Percentiles rank a stretch among this genome's conserved stretches.
Evolutionary conservation across 805 yeast genomes (phyloP).

Genomic region (Kuraishia capsulata): DNA sequence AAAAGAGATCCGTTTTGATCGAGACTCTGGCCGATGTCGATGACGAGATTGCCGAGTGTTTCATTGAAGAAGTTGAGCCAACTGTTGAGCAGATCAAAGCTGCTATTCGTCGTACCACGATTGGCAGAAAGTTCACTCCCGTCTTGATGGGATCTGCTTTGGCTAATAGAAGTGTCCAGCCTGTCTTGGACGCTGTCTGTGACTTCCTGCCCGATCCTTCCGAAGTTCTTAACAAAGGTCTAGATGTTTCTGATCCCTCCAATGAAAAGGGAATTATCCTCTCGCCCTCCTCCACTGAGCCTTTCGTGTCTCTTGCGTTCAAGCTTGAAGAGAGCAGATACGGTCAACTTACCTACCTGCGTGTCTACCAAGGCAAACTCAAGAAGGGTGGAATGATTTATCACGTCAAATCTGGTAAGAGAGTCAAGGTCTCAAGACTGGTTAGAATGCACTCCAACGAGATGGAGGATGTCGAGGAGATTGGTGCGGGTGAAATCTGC

Average conservation of each 20-base stretch:
- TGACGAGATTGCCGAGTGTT: constrained; percentile 92
- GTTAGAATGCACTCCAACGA: constrained; percentile 99
- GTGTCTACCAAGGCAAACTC: constrained; percentile 94
- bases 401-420: constrained; percentile 88
- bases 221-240: constrained; percentile 83
- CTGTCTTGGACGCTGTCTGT: constrained; percentile 90
- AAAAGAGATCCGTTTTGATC: constrained; percentile 75
- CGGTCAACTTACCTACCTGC: constrained; percentile 94
- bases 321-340: constrained; percentile 97
- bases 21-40: constrained; percentile 97
- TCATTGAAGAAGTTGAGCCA: constrained; percentile 85
- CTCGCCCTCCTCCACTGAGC: constrained; percentile 61
- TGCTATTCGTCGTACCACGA: constrained; percentile 92
- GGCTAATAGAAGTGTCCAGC: constrained; percentile 94
- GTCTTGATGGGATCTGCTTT: constrained; percentile 99
- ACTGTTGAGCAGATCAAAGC: constrained; percentile 70
- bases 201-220: constrained; percentile 95
- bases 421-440: constrained; percentile 83
- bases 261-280: constrained; percentile 64
- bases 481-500: constrained; percentile 97
- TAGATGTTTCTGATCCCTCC: constrained; percentile 47
- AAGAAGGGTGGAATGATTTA: constrained; percentile 84
- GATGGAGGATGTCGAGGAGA: constrained; percentile 95
- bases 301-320: constrained; percentile 96
- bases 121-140: constrained; percentile 95